A percentile compares a stretch with the other conserved stretches of the same genome.
Evolutionary conservation across 1,139 yeast species (phyloP).

Genomic region (Debaryomyces coudertii): DNA sequence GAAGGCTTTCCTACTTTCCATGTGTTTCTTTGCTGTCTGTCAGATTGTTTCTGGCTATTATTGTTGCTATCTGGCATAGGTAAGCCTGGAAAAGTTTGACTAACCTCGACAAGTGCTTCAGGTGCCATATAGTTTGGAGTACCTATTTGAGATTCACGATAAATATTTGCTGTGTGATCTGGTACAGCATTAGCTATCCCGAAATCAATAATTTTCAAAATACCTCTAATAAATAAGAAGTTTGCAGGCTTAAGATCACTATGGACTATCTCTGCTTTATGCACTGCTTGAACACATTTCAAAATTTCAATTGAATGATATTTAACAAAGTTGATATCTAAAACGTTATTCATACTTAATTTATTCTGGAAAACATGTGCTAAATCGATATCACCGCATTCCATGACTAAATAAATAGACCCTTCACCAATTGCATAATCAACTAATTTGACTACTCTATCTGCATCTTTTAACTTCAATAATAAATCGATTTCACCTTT

Average conservation of each 20-base stretch:
- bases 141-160: slow-evolving; percentile 89
- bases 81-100: slow-evolving; percentile 34
- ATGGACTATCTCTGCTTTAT: slow-evolving; percentile 85
- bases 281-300: slow-evolving; percentile 86
- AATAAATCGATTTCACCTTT: slow-evolving; percentile 88
- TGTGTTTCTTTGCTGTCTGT: slow-evolving; percentile 40
- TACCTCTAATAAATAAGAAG: slow-evolving; percentile 83
- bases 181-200: slow-evolving; percentile 96
- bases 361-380: slow-evolving; percentile 77
- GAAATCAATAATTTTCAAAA: slow-evolving; percentile 87
- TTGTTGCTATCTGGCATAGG: slow-evolving; percentile 23
- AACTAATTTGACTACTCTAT: slow-evolving; percentile 75
- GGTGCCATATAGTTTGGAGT: slow-evolving; percentile 99
- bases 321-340: slow-evolving; percentile 79
- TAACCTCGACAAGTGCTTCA: slow-evolving; percentile 78
- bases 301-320: slow-evolving; percentile 81
- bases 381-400: slow-evolving; percentile 90
- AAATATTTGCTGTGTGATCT: slow-evolving; percentile 87
- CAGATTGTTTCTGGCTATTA: slow-evolving; percentile 15
- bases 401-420: slow-evolving; percentile 80
- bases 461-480: slow-evolving; percentile 58
- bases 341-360: slow-evolving; percentile 42
- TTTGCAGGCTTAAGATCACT: slow-evolving; percentile 96
- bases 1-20: slow-evolving; percentile 96
- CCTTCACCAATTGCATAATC: slow-evolving; percentile 74